phyloP scores from a whole-genome alignment of 2,329 filamentous ascomycete species.

The Madurella fahalii region DNA sequence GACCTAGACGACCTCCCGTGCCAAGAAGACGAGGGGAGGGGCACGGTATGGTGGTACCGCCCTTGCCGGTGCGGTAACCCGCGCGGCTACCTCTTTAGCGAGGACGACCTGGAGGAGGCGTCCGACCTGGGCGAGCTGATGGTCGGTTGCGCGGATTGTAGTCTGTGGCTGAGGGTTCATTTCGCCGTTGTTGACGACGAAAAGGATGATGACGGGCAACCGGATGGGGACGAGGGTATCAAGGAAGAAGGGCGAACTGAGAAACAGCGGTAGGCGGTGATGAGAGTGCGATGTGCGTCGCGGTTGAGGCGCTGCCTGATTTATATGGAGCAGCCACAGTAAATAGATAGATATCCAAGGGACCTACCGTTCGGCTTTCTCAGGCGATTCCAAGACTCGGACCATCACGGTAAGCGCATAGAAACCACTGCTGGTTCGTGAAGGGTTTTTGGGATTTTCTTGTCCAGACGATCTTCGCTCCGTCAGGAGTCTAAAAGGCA shows the following conservation, averaged over 20 bases:
- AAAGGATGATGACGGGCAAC: no score
- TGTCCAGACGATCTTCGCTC: constrained; percentile 50
- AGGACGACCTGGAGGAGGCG: constrained; percentile 57
- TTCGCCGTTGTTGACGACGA: constrained; percentile 51
- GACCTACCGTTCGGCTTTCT: neutral
- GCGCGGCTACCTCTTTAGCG: constrained; percentile 55
- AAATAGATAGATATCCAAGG: neutral
- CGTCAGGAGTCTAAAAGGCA: constrained; percentile 52
- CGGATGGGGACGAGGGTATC: constrained; percentile 27
- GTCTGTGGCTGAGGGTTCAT: constrained; percentile 61
- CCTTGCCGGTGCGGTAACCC: constrained; percentile 62
- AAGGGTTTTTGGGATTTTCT: constrained; percentile 44
- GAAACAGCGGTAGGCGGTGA: neutral
- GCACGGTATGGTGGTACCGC: constrained; percentile 45
- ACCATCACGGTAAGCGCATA: neutral
- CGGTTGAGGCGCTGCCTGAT: no score
- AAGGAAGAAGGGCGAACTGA: neutral
- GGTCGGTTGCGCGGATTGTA: constrained; percentile 63
- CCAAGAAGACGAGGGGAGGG: constrained; percentile 37
- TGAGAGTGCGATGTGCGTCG: neutral
- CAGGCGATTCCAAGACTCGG: no score
- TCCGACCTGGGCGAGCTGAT: constrained; percentile 56
- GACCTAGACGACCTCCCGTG: constrained; percentile 62
- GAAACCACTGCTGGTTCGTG: constrained; percentile 3
- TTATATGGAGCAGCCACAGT: no score